phyloP scores from a whole-genome alignment of 2,329 filamentous ascomycete species.

The Magnaporthales sp. region DNA sequence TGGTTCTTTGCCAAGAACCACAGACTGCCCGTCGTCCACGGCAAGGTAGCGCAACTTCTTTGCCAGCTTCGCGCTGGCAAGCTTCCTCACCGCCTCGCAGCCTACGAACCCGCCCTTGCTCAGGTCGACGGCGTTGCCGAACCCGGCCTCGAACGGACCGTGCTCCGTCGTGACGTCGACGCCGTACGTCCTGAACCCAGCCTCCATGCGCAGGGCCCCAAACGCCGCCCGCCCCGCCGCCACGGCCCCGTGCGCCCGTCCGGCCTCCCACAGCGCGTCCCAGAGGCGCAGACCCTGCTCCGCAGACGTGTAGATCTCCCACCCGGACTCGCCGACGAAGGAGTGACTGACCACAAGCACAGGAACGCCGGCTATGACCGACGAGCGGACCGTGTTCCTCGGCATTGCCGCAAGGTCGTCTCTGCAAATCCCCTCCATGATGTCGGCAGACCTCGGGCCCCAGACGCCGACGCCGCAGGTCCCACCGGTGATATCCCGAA shows the following conservation, averaged over 20 bases:
- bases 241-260: conserved; percentile 44
- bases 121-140: conserved; percentile 38
- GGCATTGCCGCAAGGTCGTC: conserved; percentile 30
- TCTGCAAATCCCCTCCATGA: conserved; percentile 34
- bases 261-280: conserved; percentile 48
- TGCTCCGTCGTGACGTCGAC: conserved; percentile 53
- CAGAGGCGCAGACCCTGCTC: conserved; percentile 50
- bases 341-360: conserved; percentile 47
- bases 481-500: conserved; percentile 50
- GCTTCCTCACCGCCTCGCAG: conserved; percentile 20
- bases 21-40: conserved; percentile 44
- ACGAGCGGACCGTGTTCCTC: conserved; percentile 33
- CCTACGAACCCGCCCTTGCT: conserved; percentile 43
- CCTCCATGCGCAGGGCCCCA: conserved; percentile 49
- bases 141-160: conserved; percentile 49
- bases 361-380: conserved; percentile 42
- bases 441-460: conserved; percentile 46
- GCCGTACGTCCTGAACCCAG: conserved; percentile 48
- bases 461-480: conserved; percentile 55
- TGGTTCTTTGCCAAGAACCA: conserved; percentile 54
- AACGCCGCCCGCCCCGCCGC: conserved; percentile 51
- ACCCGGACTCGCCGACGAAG: conserved; percentile 52
- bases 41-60: conserved; percentile 39
- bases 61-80: conserved; percentile 25
- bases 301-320: conserved; percentile 53